phyloP scores from a whole-genome alignment of 441 rosid genomes.

The Bruguiera hainesii region DNA sequence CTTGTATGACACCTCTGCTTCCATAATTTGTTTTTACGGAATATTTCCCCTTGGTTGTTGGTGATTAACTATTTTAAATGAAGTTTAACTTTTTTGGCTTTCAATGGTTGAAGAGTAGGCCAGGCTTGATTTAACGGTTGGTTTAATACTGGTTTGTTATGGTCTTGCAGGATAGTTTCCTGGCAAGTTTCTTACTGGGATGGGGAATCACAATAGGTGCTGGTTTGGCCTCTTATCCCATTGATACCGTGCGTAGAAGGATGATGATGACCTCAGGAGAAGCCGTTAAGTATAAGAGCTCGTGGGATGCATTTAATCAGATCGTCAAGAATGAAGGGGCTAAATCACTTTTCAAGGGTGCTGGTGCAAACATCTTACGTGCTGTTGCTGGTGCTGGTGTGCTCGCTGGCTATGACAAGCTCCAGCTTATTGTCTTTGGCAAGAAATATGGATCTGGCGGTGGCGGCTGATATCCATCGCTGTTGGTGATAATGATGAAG shows the following conservation, averaged over 20 bases:
- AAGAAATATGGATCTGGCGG: slow-evolving; percentile 86
- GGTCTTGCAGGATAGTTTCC: slow-evolving; percentile 70
- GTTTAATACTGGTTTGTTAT: neutral
- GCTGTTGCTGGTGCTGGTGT: slow-evolving; percentile 97
- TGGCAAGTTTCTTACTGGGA: slow-evolving; percentile 86
- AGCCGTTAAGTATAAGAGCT: slow-evolving; percentile 87
- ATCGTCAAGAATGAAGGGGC: slow-evolving; percentile 76
- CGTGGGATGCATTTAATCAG: slow-evolving; percentile 68
- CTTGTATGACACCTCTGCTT: too few relatives aligned
- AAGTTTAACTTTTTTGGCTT: too few relatives aligned
- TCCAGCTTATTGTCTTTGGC: slow-evolving; percentile 75
- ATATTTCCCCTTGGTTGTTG: too few relatives aligned
- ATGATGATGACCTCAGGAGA: slow-evolving; percentile 99
- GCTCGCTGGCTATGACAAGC: slow-evolving; percentile 90
- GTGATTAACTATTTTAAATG: too few relatives aligned
- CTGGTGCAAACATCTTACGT: slow-evolving; percentile 91
- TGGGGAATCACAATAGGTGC: slow-evolving; percentile 94
- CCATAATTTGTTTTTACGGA: too few relatives aligned
- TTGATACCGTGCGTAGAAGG: slow-evolving; percentile 89
- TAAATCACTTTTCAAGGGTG: slow-evolving; percentile 89
- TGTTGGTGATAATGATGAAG: slow-evolving; percentile 19
- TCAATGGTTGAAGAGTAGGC: neutral
- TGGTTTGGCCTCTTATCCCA: slow-evolving; percentile 85
- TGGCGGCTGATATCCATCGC: slow-evolving; percentile 40
- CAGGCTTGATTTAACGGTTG: neutral